phyloP scores from a whole-genome alignment of 306 rosid genomes.

The Cicer judaicum region DNA sequence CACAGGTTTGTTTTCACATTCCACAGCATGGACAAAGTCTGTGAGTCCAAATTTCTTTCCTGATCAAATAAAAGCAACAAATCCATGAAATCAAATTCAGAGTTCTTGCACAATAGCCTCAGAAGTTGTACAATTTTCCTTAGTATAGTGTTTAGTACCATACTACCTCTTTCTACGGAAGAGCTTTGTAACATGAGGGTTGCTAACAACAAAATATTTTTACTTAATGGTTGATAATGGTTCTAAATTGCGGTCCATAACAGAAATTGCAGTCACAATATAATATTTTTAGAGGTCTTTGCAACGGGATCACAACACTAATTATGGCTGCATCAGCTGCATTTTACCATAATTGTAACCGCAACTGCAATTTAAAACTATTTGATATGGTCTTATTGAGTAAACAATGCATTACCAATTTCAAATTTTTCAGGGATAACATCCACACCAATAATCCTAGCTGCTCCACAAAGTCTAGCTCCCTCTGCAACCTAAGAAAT shows the following conservation, averaged over 20 bases:
- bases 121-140: background rate
- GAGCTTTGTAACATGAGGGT: background rate
- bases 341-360: too few relatives aligned
- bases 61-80: constrained; percentile 38
- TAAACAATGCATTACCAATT: constrained; percentile 53
- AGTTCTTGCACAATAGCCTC: background rate
- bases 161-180: background rate
- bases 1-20: constrained; percentile 59
- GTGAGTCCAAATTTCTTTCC: constrained; percentile 84
- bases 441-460: constrained; percentile 83
- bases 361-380: too few relatives aligned
- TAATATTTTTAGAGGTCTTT: too few relatives aligned
- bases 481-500: constrained; percentile 81
- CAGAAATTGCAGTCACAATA: too few relatives aligned
- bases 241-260: too few relatives aligned
- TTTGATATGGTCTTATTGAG: constrained; percentile 1
- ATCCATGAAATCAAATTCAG: background rate
- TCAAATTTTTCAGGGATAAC: constrained; percentile 65
- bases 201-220: background rate
- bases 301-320: too few relatives aligned
- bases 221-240: background rate
- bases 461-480: constrained; percentile 84
- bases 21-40: constrained; percentile 59
- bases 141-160: background rate
- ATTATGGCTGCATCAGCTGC: too few relatives aligned